phyloP scores from a whole-genome alignment of 106 monocot species.

The Narthecium ossifragum region DNA sequence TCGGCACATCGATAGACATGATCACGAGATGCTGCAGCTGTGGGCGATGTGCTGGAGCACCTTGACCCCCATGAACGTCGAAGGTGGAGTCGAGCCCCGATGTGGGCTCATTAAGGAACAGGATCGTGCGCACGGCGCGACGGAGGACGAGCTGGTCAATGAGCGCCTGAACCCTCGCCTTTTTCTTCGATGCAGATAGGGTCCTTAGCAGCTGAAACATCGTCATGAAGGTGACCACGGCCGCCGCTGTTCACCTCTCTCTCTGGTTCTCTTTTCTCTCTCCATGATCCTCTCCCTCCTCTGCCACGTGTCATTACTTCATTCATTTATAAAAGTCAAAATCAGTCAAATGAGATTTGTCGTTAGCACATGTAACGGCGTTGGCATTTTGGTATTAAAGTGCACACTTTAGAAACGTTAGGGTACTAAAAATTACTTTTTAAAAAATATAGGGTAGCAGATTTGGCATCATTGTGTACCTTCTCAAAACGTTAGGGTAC shows the following conservation, averaged over 20 bases:
- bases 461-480: too few relatives aligned
- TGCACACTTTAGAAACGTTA: too few relatives aligned
- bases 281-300: too few relatives aligned
- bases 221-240: slow-evolving; percentile 72
- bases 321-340: too few relatives aligned
- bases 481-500: too few relatives aligned
- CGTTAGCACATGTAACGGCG: too few relatives aligned
- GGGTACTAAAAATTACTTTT: too few relatives aligned
- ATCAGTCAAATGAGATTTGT: too few relatives aligned
- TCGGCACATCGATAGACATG: slow-evolving; percentile 90
- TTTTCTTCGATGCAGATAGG: slow-evolving; percentile 52
- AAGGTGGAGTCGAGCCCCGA: slow-evolving; percentile 94
- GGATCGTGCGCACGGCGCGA: slow-evolving; percentile 52
- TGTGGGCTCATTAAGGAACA: slow-evolving; percentile 94
- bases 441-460: too few relatives aligned
- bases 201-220: slow-evolving; percentile 73
- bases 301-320: too few relatives aligned
- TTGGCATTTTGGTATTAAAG: too few relatives aligned
- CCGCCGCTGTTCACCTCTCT: slow-evolving; percentile 82
- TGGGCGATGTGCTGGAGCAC: slow-evolving; percentile 78
- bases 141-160: slow-evolving; percentile 75
- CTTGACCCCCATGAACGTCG: slow-evolving; percentile 87
- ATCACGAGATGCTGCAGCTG: slow-evolving; percentile 85
- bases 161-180: slow-evolving; percentile 44
- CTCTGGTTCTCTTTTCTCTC: too few relatives aligned